phyloP scores from a whole-genome alignment of 2,329 filamentous ascomycete genomes.

The Chaetothyriales sp. region DNA sequence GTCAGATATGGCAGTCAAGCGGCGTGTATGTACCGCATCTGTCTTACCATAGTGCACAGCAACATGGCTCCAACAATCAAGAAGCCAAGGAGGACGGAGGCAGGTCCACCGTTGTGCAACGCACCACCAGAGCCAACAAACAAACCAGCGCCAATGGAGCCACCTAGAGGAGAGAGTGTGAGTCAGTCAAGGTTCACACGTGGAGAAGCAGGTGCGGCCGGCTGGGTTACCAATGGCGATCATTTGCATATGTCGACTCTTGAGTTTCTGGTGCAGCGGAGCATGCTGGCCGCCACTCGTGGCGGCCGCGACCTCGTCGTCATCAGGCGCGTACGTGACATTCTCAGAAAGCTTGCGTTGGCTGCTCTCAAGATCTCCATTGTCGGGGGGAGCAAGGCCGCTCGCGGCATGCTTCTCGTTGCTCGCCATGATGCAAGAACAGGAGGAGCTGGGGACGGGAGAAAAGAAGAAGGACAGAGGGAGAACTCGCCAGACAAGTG shows the following conservation, averaged over 20 bases:
- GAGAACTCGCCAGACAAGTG: background rate
- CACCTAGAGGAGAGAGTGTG: conserved; percentile 12
- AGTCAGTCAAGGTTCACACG: background rate
- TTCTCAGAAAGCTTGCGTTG: conserved; percentile 7
- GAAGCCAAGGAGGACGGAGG: conserved; percentile 30
- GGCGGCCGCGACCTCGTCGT: conserved; percentile 4
- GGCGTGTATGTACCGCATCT: too few relatives aligned
- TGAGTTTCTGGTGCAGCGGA: conserved; percentile 13
- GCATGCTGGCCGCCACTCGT: conserved; percentile 7
- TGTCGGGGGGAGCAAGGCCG: conserved; percentile 1
- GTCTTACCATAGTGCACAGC: conserved; percentile 11
- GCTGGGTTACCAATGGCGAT: conserved; percentile 18
- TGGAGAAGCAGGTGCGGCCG: background rate
- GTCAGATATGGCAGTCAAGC: background rate
- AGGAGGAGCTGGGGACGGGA: background rate
- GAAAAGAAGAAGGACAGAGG: background rate
- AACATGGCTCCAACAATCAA: conserved; percentile 50
- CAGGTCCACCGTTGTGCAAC: conserved; percentile 26
- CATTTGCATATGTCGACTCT: conserved; percentile 19
- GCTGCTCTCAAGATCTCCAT: conserved; percentile 7
- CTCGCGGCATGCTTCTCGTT: conserved; percentile 3
- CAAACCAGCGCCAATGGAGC: conserved; percentile 25
- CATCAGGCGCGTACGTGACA: conserved; percentile 9
- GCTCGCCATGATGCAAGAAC: background rate
- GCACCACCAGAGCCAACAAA: conserved; percentile 27